Evolutionary conservation across 257 asterid genomes (phyloP).

Genomic region (Eustoma russellianum): DNA sequence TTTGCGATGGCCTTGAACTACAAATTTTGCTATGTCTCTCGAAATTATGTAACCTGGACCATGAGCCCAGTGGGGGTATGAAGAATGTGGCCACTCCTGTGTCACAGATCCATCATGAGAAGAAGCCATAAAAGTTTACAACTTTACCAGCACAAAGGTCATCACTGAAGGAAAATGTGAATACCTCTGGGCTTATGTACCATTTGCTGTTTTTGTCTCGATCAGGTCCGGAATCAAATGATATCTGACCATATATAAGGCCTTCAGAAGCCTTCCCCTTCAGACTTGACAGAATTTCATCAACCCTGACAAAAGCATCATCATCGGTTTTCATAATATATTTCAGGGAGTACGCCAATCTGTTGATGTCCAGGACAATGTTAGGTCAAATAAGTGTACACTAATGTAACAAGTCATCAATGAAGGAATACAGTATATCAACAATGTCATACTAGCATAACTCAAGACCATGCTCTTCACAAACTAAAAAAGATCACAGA

Average conservation of each 20-base stretch:
- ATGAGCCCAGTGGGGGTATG: slow-evolving; percentile 95
- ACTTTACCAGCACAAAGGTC: too few species aligned
- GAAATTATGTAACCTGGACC: slow-evolving; percentile 94
- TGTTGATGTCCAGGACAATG: slow-evolving; percentile 13
- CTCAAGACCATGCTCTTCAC: too few species aligned
- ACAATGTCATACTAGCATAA: too few species aligned
- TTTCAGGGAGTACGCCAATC: slow-evolving; percentile 62
- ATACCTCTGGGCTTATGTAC: slow-evolving; percentile 77
- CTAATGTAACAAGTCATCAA: too few species aligned
- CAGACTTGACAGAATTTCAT: slow-evolving; percentile 60
- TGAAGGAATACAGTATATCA: too few species aligned
- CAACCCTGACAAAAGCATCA: slow-evolving; percentile 96
- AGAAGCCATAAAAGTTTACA: background rate
- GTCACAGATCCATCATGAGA: slow-evolving; percentile 9
- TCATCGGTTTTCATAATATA: slow-evolving; percentile 90
- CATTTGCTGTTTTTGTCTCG: slow-evolving; percentile 82
- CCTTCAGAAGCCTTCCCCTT: slow-evolving; percentile 47
- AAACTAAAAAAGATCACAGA: too few species aligned
- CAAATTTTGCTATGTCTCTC: slow-evolving; percentile 71
- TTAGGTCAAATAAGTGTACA: too few species aligned
- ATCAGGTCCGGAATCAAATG: slow-evolving; percentile 76
- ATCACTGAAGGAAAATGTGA: background rate
- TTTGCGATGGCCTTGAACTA: slow-evolving; percentile 60
- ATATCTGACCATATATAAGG: slow-evolving; percentile 61
- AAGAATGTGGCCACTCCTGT: slow-evolving; percentile 83